phyloP scores from a whole-genome alignment of 1,284 basidiomycete genomes.

The Sanghuangporus baumii region DNA sequence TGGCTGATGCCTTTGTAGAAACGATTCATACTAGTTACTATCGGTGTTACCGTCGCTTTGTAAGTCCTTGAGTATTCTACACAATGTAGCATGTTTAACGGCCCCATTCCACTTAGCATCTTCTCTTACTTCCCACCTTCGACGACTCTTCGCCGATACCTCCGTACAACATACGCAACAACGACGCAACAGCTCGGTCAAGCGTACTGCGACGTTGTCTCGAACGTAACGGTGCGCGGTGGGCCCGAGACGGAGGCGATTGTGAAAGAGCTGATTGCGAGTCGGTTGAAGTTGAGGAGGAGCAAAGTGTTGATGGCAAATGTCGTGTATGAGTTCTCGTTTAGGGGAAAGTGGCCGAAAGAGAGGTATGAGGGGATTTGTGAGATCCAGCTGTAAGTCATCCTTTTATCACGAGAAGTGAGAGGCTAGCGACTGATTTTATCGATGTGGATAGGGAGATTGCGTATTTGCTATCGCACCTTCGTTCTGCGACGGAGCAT shows the following conservation, averaged over 20 bases:
- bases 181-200: constrained; percentile 55
- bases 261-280: constrained; percentile 51
- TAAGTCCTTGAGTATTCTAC: constrained; percentile 27
- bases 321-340: constrained; percentile 66
- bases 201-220: constrained; percentile 64
- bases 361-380: constrained; percentile 59
- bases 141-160: constrained; percentile 61
- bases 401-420: not conserved
- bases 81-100: not conserved
- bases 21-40: constrained; percentile 56
- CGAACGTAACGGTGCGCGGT: constrained; percentile 48
- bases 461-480: constrained; percentile 54
- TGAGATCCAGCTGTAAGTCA: constrained; percentile 55
- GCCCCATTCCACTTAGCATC: constrained; percentile 34
- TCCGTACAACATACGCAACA: constrained; percentile 57
- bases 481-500: constrained; percentile 58
- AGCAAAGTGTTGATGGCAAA: constrained; percentile 51
- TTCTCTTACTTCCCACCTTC: constrained; percentile 67
- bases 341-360: constrained; percentile 65
- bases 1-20: constrained; percentile 31
- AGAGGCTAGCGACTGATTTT: not conserved
- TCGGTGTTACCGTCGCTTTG: constrained; percentile 62
- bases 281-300: constrained; percentile 58
- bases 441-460: constrained; percentile 41
- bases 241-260: constrained; percentile 47